Conservation (phyloP, 257 asterid species). For the Solanum piurae region DNA sequence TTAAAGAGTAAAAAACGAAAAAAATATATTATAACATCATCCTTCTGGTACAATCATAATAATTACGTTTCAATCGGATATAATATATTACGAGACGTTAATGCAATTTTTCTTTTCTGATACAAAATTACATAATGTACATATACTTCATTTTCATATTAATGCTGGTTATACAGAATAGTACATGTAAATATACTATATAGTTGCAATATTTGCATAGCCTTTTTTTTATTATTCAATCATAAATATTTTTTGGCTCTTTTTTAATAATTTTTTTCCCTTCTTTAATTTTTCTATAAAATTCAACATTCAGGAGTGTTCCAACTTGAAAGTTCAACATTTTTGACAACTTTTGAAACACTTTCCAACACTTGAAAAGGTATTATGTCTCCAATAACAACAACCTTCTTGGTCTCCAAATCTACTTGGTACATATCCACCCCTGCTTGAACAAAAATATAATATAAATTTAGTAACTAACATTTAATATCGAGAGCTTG, state of each 20-base stretch:
- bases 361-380: conserved; percentile 82
- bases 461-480: neutral
- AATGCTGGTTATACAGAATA: neutral
- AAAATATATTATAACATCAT: neutral
- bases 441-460: conserved; percentile 16
- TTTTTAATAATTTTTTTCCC: neutral
- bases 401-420: conserved; percentile 79
- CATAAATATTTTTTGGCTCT: neutral
- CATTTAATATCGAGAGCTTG: neutral
- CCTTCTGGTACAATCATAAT: neutral
- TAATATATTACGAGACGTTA: neutral
- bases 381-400: conserved; percentile 64
- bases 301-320: neutral
- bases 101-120: neutral
- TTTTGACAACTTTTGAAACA: conserved; percentile 58
- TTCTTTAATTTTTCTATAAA: neutral
- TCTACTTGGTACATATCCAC: conserved; percentile 68
- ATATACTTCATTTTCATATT: neutral
- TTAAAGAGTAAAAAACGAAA: neutral
- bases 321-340: conserved; percentile 49
- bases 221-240: neutral
- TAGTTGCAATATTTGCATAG: neutral
- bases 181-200: neutral
- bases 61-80: neutral
- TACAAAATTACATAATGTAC: neutral